Conservation (phyloP, 768 basidiomycete genomes). For the Russula olivacea region DNA sequence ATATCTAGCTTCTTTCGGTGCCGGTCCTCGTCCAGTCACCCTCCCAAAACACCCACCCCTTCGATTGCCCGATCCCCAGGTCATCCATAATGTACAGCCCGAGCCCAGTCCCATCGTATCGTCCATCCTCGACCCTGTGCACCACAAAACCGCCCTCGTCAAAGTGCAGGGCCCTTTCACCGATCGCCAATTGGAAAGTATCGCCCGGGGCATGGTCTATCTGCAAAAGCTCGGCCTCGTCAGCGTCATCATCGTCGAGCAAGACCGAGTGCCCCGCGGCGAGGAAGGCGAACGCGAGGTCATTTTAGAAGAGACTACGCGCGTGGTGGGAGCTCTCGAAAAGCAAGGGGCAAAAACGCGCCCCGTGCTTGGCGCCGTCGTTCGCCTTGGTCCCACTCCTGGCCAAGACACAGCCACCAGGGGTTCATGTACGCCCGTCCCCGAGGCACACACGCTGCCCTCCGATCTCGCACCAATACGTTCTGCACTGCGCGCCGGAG, state of each 20-base stretch:
- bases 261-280: conserved; percentile 66
- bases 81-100: conserved; percentile 33
- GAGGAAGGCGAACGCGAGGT: conserved; percentile 61
- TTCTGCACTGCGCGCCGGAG: conserved; percentile 84
- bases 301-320: conserved; percentile 76
- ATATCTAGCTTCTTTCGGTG: conserved; percentile 88
- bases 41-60: conserved; percentile 28
- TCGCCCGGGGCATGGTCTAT: conserved; percentile 89
- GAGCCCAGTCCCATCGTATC: conserved; percentile 52
- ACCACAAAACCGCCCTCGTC: conserved; percentile 85
- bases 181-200: conserved; percentile 88
- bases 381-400: conserved; percentile 76
- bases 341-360: conserved; percentile 80
- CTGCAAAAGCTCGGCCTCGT: conserved; percentile 94
- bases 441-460: conserved; percentile 75
- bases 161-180: conserved; percentile 96
- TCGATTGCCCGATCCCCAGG: conserved; percentile 30
- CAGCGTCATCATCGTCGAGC: conserved; percentile 91
- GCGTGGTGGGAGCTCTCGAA: conserved; percentile 77
- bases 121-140: conserved; percentile 79
- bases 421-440: conserved; percentile 35
- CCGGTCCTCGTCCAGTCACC: conserved; percentile 38
- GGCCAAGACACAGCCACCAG: conserved; percentile 36
- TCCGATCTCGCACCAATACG: conserved; percentile 79
- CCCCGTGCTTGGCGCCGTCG: conserved; percentile 82